Evolutionary conservation across 2,329 filamentous ascomycete species (phyloP).

Genomic region (Ophiostoma himal-ulmi): DNA sequence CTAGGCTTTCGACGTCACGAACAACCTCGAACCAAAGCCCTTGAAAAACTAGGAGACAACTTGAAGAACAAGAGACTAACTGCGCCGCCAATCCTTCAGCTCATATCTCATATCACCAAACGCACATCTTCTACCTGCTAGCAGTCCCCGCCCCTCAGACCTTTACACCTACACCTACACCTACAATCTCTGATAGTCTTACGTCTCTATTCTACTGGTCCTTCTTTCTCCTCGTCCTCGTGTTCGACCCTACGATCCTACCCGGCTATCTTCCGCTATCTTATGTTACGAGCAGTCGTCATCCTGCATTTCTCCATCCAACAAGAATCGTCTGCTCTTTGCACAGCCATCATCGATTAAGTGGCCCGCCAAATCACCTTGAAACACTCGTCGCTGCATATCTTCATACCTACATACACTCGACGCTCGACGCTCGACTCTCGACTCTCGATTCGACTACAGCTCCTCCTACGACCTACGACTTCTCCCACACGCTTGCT

Average conservation of each 20-base stretch:
- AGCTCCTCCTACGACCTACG: not conserved
- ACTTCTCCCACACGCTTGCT: not conserved
- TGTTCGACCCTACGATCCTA: not conserved
- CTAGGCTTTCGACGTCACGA: slow-evolving; percentile 13
- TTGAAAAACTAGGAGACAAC: not conserved
- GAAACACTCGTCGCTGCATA: not conserved
- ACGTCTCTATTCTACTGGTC: not conserved
- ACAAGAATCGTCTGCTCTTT: slow-evolving; percentile 15
- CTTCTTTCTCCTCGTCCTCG: not conserved
- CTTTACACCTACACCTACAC: not conserved
- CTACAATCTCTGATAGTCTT: not conserved
- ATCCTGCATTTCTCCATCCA: slow-evolving; percentile 20
- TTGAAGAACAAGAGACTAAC: not conserved
- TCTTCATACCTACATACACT: not conserved
- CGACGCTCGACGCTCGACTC: not conserved
- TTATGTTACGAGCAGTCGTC: slow-evolving; percentile 21
- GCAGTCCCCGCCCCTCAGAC: not conserved
- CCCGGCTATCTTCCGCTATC: not conserved
- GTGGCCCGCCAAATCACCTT: slow-evolving; percentile 4
- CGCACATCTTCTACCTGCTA: not conserved
- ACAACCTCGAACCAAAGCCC: not conserved
- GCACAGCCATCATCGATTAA: slow-evolving; percentile 21
- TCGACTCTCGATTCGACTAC: not conserved
- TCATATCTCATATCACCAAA: not conserved
- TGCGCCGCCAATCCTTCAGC: slow-evolving; percentile 8